Base-by-base conservation (phyloP, 2,329 filamentous ascomycete genomes). In the Fusarium bulbicola region DNA sequence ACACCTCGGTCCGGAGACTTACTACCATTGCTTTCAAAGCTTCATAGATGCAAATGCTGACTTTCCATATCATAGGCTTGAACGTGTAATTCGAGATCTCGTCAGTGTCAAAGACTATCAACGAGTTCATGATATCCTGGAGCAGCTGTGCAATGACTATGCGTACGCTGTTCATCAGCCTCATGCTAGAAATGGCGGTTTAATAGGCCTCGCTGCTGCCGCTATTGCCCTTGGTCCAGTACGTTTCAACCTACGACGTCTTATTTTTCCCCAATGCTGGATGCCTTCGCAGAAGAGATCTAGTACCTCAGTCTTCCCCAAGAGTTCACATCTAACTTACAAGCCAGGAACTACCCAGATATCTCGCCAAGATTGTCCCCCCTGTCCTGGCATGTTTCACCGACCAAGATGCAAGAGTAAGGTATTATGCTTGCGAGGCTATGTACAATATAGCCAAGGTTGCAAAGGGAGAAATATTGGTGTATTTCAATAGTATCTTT, bases 361-460 rank as follows among this genome's bases (percentile, higher is more conserved):
- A 98, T 81, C 88, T 99, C 57, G 92, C 95, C 80, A 92, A 95
- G 77, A 98, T 99, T 76, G 95, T 99, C 1, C 95, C 95, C 50
- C 97, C 97, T 7, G 96, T 99, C 10, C 88, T 99, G 50, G 96
- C 96, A 59, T 99, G 97, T 86, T 99, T 99, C 83, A 94, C 93
- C 65, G 97, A 99, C 77, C 96, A 98, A 85, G 96, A 99, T 92
- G 95, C 96, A 34, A 90, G 96, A 66, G 96, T 98, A 37, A 90
- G 96, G 73, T 99, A 99, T 82, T 99, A 99, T 84, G 96, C 96
- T 30, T 99, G 96, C 84, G 96, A 99, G 85, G 97, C 95, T 82
- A 99, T 99, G 96, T 99, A 99, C 85, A 99, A 99, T 83, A 99
- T 99, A 80, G 95, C 96, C 79, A 99, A 99, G 84, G 96, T 99